Percentiles rank a stretch among this genome's conserved stretches.
Conservation (phyloP, 805 yeast species). For the Ogataea chonburiensis region DNA sequence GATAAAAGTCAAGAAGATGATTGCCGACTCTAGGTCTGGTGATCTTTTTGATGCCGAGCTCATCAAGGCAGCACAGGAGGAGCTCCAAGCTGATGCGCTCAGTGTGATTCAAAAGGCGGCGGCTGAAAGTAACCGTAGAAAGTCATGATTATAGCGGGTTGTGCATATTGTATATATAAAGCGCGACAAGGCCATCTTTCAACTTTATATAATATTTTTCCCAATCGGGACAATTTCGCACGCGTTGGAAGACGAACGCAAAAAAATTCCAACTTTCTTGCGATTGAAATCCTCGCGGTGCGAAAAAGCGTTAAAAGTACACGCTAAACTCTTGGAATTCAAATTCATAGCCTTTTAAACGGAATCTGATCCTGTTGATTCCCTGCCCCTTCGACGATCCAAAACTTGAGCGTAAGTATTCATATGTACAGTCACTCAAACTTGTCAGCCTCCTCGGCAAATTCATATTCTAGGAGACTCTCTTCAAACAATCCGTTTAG, state of each 20-base stretch:
- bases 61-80: slow-evolving; percentile 37
- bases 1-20: slow-evolving; percentile 28
- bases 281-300: no score
- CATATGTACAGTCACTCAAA: slow-evolving; percentile 34
- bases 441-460: slow-evolving; percentile 34
- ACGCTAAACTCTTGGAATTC: no score
- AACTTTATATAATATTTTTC: slow-evolving; percentile 2
- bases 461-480: slow-evolving; percentile 42
- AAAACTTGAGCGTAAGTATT: no score
- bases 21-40: slow-evolving; percentile 32
- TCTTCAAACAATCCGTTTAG: slow-evolving; percentile 78
- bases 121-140: slow-evolving; percentile 16
- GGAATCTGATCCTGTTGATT: no score
- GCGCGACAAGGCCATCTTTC: background rate
- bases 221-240: slow-evolving; percentile 6
- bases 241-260: slow-evolving; percentile 8
- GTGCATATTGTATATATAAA: background rate
- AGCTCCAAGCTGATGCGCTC: slow-evolving; percentile 32
- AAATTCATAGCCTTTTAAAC: no score
- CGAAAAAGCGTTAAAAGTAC: no score
- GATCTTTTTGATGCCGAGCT: slow-evolving; percentile 29
- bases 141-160: background rate
- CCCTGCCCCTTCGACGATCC: no score
- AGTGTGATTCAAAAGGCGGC: slow-evolving; percentile 31
- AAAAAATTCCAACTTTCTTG: no score